Evolutionary conservation across 352 stramenopile species (phyloP).

Genomic region (Peronosclerospora sorghi): DNA sequence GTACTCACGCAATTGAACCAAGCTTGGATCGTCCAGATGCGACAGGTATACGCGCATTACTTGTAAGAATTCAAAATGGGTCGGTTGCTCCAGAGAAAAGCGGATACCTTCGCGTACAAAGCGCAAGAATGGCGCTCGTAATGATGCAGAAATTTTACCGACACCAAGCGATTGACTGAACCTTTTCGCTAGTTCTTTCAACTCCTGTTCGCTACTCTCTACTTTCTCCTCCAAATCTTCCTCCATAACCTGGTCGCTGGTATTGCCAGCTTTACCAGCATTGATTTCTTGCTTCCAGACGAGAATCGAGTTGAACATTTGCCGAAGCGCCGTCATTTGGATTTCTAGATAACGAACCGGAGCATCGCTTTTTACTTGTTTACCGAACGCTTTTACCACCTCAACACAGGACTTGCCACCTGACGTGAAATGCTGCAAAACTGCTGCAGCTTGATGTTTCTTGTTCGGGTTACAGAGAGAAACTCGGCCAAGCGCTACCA

Average conservation of each 20-base stretch:
- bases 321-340: slow-evolving; percentile 77
- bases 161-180: slow-evolving; percentile 75
- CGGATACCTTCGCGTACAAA: slow-evolving; percentile 78
- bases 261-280: slow-evolving; percentile 4
- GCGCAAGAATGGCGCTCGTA: slow-evolving; percentile 66
- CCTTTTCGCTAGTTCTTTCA: slow-evolving; percentile 68
- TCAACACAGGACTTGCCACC: slow-evolving; percentile 38
- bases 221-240: slow-evolving; percentile 46
- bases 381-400: slow-evolving; percentile 73
- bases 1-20: slow-evolving; percentile 53
- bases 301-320: slow-evolving; percentile 55
- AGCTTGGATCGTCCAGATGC: slow-evolving; percentile 51
- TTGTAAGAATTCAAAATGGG: slow-evolving; percentile 64
- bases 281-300: slow-evolving; percentile 50
- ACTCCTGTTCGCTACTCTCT: slow-evolving; percentile 29
- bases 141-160: slow-evolving; percentile 47
- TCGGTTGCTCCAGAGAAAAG: slow-evolving; percentile 43
- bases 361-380: slow-evolving; percentile 62
- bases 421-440: slow-evolving; percentile 60
- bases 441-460: slow-evolving; percentile 60
- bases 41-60: slow-evolving; percentile 57
- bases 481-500: slow-evolving; percentile 57
- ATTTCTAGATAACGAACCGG: slow-evolving; percentile 77
- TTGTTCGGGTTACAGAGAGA: slow-evolving; percentile 77
- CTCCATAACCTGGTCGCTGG: slow-evolving; percentile 23